phyloP scores from a whole-genome alignment of 345 rosid species.

The Raphanus raphanistrum region DNA sequence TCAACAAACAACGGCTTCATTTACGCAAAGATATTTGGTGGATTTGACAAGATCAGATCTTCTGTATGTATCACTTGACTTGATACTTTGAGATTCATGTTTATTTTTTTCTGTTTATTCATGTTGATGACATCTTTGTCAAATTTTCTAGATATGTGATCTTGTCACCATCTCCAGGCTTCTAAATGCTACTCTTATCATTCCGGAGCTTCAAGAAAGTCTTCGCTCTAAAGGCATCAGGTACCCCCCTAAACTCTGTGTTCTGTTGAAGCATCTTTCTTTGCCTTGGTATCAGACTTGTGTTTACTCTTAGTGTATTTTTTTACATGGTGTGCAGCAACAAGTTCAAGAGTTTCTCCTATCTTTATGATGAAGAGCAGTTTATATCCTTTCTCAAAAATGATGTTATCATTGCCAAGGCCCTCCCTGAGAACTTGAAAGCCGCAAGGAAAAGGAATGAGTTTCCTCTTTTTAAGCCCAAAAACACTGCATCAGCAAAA shows the following conservation, averaged over 20 bases:
- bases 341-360: slow-evolving; percentile 95
- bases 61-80: slow-evolving; percentile 59
- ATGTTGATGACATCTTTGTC: slow-evolving; percentile 50
- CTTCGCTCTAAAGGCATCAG: slow-evolving; percentile 89
- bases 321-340: slow-evolving; percentile 44
- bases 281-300: slow-evolving; percentile 7
- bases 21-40: slow-evolving; percentile 91
- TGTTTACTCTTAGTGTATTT: slow-evolving; percentile 23
- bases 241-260: slow-evolving; percentile 18
- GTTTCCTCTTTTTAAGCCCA: slow-evolving; percentile 74
- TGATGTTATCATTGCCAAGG: slow-evolving; percentile 67
- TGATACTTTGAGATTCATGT: neutral
- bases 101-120: slow-evolving; percentile 1
- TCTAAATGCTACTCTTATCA: slow-evolving; percentile 98
- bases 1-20: slow-evolving; percentile 66
- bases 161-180: slow-evolving; percentile 99
- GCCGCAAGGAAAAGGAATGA: slow-evolving; percentile 73
- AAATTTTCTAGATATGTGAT: slow-evolving; percentile 96
- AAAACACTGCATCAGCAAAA: slow-evolving; percentile 64
- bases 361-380: slow-evolving; percentile 89
- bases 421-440: slow-evolving; percentile 77
- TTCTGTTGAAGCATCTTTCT: neutral
- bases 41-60: slow-evolving; percentile 86
- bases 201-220: slow-evolving; percentile 98
- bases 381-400: slow-evolving; percentile 84